Evolutionary conservation across 768 basidiomycete genomes (phyloP).

Genomic region (Lactarius hatsudake): DNA sequence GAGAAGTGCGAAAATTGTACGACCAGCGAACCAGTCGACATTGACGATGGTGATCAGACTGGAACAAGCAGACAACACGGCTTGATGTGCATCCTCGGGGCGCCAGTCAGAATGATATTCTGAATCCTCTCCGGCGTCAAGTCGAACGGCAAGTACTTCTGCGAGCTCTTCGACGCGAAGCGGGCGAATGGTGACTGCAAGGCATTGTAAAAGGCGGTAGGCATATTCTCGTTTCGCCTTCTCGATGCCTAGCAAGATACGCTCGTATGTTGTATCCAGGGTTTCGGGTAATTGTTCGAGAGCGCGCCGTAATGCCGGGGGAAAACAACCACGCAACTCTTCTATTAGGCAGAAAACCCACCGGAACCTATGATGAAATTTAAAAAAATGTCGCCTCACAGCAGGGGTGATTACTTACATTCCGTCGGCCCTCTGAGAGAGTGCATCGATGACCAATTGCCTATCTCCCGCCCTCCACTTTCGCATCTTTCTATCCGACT

Average conservation of each 20-base stretch:
- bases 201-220: not conserved
- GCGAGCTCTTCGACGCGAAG: not conserved
- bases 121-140: not conserved
- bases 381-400: not conserved
- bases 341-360: not conserved
- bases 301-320: not conserved
- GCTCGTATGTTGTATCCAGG: not conserved
- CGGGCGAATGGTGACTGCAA: not conserved
- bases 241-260: not conserved
- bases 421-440: not conserved
- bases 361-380: not conserved
- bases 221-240: not conserved
- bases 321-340: not conserved
- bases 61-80: too few relatives aligned
- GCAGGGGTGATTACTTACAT: not conserved
- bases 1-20: too few relatives aligned
- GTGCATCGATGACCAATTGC: not conserved
- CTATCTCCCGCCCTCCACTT: not conserved
- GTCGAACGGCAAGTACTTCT: not conserved
- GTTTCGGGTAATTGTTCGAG: not conserved
- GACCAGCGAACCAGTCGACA: too few relatives aligned
- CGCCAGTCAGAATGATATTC: not conserved
- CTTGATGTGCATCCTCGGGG: too few relatives aligned
- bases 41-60: too few relatives aligned
- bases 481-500: not conserved